phyloP scores from a whole-genome alignment of 495 filamentous ascomycete species.

The Hypoxylon perforatum region DNA sequence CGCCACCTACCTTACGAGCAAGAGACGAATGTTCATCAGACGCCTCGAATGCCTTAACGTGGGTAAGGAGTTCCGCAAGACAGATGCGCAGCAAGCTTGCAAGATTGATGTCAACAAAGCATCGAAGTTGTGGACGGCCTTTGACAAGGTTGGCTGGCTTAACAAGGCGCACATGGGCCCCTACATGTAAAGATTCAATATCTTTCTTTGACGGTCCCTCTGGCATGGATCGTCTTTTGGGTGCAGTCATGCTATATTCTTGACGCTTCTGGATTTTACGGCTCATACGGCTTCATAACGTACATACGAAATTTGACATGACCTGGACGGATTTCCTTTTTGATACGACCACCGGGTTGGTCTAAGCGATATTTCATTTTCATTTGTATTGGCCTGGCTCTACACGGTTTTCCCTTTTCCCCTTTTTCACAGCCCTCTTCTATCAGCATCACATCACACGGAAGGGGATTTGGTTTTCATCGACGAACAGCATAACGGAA shows the following conservation, averaged over 20 bases:
- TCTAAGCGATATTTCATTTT: slow-evolving; percentile 29
- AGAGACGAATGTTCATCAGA: slow-evolving; percentile 89
- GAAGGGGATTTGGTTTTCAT: slow-evolving; percentile 32
- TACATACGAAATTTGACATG: slow-evolving; percentile 21
- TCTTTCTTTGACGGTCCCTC: slow-evolving; percentile 10
- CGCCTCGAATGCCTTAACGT: slow-evolving; percentile 74
- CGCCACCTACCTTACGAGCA: slow-evolving; percentile 93
- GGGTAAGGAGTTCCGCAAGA: slow-evolving; percentile 93
- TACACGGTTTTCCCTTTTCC: slow-evolving; percentile 15
- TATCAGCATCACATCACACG: slow-evolving; percentile 28
- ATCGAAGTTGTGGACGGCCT: slow-evolving; percentile 93
- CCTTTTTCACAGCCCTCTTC: slow-evolving; percentile 7
- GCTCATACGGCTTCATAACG: neutral
- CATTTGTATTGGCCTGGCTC: slow-evolving; percentile 20
- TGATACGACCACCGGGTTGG: slow-evolving; percentile 22
- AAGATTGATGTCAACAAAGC: slow-evolving; percentile 99
- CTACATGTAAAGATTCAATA: slow-evolving; percentile 52
- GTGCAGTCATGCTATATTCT: neutral
- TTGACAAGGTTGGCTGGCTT: slow-evolving; percentile 91
- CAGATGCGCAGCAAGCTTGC: slow-evolving; percentile 95
- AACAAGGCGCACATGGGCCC: slow-evolving; percentile 68
- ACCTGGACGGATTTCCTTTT: slow-evolving; percentile 17
- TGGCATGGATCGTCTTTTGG: slow-evolving; percentile 18
- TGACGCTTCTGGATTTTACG: neutral
- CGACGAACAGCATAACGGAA: slow-evolving; percentile 47